A percentile compares a stretch with the other conserved stretches of the same genome.
These are phyloP conservation scores for Grammothele lineata DNA, from an alignment of 768 basidiomycete genomes.

Conservation along the genomic window DNA sequence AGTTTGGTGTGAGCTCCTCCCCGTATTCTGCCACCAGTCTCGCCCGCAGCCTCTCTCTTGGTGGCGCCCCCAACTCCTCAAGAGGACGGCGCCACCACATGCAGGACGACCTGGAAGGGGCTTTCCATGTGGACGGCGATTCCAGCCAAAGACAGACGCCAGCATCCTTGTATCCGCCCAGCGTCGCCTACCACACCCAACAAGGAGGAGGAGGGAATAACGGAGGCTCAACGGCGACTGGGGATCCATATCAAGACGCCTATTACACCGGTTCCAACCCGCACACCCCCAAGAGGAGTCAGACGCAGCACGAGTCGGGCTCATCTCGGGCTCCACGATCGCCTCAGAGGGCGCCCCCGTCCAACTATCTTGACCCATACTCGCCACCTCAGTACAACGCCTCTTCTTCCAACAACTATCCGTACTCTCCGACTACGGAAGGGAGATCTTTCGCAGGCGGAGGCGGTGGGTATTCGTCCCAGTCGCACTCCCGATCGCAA, in stretches of 20 bases:
- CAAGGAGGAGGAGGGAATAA: conserved; percentile 26
- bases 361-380: conserved; percentile 65
- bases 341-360: conserved; percentile 51
- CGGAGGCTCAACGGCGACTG: conserved; percentile 27
- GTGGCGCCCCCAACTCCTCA: conserved; percentile 43
- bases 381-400: conserved; percentile 63
- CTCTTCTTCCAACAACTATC: conserved; percentile 54
- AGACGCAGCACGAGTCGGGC: conserved; percentile 48
- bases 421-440: conserved; percentile 36
- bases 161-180: conserved; percentile 52
- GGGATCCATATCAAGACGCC: conserved; percentile 53
- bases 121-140: conserved; percentile 36
- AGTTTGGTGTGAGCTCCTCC: conserved; percentile 35
- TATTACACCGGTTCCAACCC: conserved; percentile 51
- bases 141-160: conserved; percentile 35
- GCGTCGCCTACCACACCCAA: conserved; percentile 54
- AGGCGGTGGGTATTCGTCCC: conserved; percentile 44
- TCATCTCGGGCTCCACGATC: conserved; percentile 52
- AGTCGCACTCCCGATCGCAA: conserved; percentile 49
- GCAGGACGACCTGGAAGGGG: conserved; percentile 63
- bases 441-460: conserved; percentile 36
- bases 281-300: conserved; percentile 52
- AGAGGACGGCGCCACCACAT: conserved; percentile 63
- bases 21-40: conserved; percentile 55
- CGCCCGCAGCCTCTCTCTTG: conserved; percentile 64